A percentile compares a stretch with the other conserved stretches of the same genome.
phyloP scores from a whole-genome alignment of 2,329 filamentous ascomycete genomes.

The Hypoxylon sp. region DNA sequence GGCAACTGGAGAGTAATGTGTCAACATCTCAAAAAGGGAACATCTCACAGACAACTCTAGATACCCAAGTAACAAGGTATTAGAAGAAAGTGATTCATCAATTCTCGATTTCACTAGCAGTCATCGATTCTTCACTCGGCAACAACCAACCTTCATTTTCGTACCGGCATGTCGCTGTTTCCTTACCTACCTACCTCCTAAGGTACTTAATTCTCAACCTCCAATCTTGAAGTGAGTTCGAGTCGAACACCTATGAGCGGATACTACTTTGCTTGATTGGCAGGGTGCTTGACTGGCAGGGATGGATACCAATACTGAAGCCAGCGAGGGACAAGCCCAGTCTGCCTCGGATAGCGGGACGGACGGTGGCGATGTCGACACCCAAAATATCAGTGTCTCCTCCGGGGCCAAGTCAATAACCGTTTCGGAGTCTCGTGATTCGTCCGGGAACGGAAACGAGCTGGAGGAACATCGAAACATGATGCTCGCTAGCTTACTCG shows the following conservation, averaged over 20 bases:
- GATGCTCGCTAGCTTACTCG: constrained; percentile 51
- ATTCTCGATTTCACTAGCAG: no score
- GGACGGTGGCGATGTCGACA: constrained; percentile 28
- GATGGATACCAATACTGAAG: constrained; percentile 28
- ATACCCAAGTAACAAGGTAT: not conserved
- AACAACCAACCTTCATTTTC: not conserved
- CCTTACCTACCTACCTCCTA: no score
- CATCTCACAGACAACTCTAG: not conserved
- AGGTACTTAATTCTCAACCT: no score
- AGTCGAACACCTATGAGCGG: not conserved
- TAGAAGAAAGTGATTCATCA: not conserved
- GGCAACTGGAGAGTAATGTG: not conserved
- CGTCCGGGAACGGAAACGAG: constrained; percentile 29
- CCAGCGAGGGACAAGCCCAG: not conserved
- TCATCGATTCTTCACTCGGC: not conserved
- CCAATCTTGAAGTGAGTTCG: constrained; percentile 1
- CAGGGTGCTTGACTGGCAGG: not conserved
- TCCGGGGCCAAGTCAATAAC: constrained; percentile 29
- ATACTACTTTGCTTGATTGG: not conserved
- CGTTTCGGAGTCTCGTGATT: constrained; percentile 22
- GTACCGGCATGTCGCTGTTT: constrained; percentile 15
- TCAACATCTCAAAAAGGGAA: not conserved
- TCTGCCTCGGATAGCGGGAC: constrained; percentile 11
- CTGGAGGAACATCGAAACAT: constrained; percentile 50
- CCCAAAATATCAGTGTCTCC: constrained; percentile 31